These are phyloP conservation scores for Azolla pinnata DNA, from an alignment of 75 land plant species.

Conservation along the genomic window DNA sequence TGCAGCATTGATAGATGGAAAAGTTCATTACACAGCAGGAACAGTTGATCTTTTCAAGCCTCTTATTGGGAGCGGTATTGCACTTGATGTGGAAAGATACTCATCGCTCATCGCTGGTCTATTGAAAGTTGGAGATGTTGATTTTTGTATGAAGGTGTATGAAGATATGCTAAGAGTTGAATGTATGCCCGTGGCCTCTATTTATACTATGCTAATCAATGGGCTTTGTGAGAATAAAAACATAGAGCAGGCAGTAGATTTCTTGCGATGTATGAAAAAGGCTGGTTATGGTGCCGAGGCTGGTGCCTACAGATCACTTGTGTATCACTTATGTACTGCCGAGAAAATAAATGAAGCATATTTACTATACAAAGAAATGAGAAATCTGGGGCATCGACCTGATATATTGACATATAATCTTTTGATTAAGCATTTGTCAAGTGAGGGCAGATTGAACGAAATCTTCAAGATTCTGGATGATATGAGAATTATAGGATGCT, in stretches of 20 bases:
- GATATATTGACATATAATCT: too few relatives aligned
- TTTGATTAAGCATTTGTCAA: too few relatives aligned
- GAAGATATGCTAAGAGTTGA: conserved; percentile 29
- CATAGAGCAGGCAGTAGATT: conserved; percentile 1
- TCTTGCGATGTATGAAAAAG: conserved; percentile 7
- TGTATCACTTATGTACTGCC: too few relatives aligned
- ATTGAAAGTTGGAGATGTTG: conserved; percentile 52
- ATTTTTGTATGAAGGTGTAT: conserved; percentile 49
- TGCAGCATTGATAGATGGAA: background rate
- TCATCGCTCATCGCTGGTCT: conserved; percentile 51
- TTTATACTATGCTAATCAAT: conserved; percentile 13
- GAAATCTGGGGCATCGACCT: too few relatives aligned
- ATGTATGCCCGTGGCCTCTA: conserved; percentile 1
- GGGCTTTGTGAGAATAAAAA: conserved; percentile 10
- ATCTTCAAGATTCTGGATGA: too few relatives aligned
- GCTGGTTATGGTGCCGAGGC: conserved; percentile 2
- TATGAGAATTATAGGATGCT: too few relatives aligned
- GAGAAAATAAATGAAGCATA: too few relatives aligned
- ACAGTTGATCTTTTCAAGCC: conserved; percentile 2
- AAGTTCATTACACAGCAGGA: background rate
- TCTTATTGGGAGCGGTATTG: conserved; percentile 1
- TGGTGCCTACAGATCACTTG: conserved; percentile 6
- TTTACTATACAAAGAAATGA: too few relatives aligned
- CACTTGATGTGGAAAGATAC: conserved; percentile 12
- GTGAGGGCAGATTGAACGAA: too few relatives aligned